Evolutionary conservation across 768 basidiomycete species (phyloP), one percentile per base, ranked within the genome.

Genomic region (Xerocomellus amylosporus): DNA sequence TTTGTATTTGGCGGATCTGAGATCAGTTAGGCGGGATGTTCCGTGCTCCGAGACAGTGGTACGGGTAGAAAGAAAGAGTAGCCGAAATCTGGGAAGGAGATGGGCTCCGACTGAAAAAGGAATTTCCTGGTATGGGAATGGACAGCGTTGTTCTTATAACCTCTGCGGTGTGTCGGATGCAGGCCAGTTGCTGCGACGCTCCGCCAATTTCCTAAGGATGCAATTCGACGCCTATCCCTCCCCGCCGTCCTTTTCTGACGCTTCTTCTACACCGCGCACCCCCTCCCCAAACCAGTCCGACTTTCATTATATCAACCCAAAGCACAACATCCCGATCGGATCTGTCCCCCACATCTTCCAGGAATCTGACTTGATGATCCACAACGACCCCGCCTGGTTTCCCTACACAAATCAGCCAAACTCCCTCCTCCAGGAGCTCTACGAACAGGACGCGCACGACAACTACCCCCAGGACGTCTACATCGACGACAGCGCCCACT

Each of bases 401-500:
- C 51, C 65, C 38, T 74, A 77, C 61, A 34, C 69, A 50, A 26
- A 17, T 15, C 62, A 64, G 38, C 75, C 76, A 2, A 78, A 74
- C 58, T 84, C 86, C 0, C 78, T 89, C 34, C 79, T 90, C 39
- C 79, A 82, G 53, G 88, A 90, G 70, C 78, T 90, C 51, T 89
- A 89, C 71, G 85, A 88, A 51, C 73, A 75, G 46, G 80, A 86
- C 60, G 60, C 76, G 41, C 65, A 78, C 30, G 76, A 81, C 46
- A 64, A 66, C 43, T 73, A 72, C 49, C 68, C 72, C 38, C 52
- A 56, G 5, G 67, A 73, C 37, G 43, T 70, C 10, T 74, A 75
- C 64, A 66, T 71, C 45, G 71, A 75, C 60, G 64, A 74, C 50
- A 55, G 62, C n/a, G 63, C 69, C 8, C 68, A 70, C 60, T 71